phyloP scores from a whole-genome alignment of 2,329 filamentous ascomycete genomes.

The Fusarium abutilonis region DNA sequence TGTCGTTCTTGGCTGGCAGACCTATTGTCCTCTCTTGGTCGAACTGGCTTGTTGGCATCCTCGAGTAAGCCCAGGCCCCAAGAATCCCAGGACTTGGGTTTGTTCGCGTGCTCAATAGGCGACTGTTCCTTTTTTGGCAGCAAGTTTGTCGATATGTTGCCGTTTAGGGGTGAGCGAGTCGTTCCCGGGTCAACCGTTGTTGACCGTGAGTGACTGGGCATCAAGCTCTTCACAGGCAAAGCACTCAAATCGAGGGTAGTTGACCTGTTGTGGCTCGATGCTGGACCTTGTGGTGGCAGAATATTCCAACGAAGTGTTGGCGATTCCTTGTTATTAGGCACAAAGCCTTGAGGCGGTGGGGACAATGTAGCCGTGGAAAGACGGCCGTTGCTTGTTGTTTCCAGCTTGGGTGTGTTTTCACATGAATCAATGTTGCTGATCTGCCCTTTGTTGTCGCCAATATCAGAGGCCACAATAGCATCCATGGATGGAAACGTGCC shows the following conservation, averaged over 20 bases:
- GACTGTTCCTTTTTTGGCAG: constrained; percentile 17
- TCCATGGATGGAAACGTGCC: constrained; percentile 35
- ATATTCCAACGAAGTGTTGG: neutral
- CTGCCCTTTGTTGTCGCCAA: constrained; percentile 4
- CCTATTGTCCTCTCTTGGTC: constrained; percentile 13
- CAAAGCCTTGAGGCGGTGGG: constrained; percentile 7
- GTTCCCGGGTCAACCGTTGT: constrained; percentile 29
- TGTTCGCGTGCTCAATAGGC: constrained; percentile 19
- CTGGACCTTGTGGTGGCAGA: constrained; percentile 6
- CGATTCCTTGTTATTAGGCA: constrained; percentile 1
- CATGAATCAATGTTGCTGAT: constrained; percentile 18
- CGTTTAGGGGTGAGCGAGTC: constrained; percentile 27
- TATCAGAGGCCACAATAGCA: constrained; percentile 12
- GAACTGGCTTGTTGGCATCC: constrained; percentile 16
- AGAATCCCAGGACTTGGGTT: constrained; percentile 34
- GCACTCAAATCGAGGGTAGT: constrained; percentile 29
- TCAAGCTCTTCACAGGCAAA: constrained; percentile 16
- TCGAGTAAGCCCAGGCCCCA: constrained; percentile 33
- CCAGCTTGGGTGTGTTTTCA: neutral
- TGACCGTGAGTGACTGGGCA: constrained; percentile 26
- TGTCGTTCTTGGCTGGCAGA: constrained; percentile 9
- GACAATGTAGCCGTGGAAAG: constrained; percentile 22
- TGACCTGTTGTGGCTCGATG: constrained; percentile 31
- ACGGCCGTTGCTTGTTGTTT: constrained; percentile 5
- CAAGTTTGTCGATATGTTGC: constrained; percentile 14